Evolutionary conservation across 1,284 basidiomycete species (phyloP).

Genomic region (Cutaneotrichosporon cyanovorans): DNA sequence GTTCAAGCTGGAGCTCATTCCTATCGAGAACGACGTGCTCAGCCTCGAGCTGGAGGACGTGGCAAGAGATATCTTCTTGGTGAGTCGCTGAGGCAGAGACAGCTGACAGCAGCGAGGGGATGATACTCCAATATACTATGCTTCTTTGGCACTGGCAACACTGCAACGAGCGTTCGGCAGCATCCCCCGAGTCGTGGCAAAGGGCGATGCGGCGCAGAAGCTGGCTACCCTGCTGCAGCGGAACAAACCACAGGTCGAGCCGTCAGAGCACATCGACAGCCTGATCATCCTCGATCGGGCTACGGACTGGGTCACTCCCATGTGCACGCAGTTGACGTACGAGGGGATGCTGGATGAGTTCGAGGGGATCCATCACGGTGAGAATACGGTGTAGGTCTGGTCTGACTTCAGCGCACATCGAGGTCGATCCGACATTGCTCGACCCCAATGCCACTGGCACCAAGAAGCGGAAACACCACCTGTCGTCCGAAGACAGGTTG

Average conservation of each 20-base stretch:
- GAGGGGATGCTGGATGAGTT: constrained; percentile 95
- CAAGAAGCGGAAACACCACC: constrained; percentile 78
- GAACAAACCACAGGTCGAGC: constrained; percentile 47
- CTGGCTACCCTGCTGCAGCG: constrained; percentile 65
- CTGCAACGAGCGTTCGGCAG: constrained; percentile 80
- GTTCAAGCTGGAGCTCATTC: constrained; percentile 88
- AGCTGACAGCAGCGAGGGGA: constrained; percentile 68
- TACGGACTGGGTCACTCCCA: constrained; percentile 91
- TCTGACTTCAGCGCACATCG: constrained; percentile 64
- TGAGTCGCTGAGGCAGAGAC: constrained; percentile 38
- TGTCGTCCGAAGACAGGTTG: constrained; percentile 71
- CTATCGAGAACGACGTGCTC: constrained; percentile 80
- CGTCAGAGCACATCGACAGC: constrained; percentile 61
- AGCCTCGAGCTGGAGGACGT: constrained; percentile 77
- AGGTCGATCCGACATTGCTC: constrained; percentile 73
- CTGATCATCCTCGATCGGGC: constrained; percentile 83
- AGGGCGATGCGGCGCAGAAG: constrained; percentile 84
- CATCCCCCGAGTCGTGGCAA: constrained; percentile 87
- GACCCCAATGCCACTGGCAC: constrained; percentile 50
- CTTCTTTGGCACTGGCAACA: constrained; percentile 75
- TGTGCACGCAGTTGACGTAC: constrained; percentile 94
- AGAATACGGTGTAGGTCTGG: neutral
- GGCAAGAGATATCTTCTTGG: constrained; percentile 78
- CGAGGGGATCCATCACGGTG: constrained; percentile 68
- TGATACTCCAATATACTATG: constrained; percentile 79